Evolutionary conservation across 2,329 filamentous ascomycete species (phyloP).

Genomic region (Apiospora hydei): DNA sequence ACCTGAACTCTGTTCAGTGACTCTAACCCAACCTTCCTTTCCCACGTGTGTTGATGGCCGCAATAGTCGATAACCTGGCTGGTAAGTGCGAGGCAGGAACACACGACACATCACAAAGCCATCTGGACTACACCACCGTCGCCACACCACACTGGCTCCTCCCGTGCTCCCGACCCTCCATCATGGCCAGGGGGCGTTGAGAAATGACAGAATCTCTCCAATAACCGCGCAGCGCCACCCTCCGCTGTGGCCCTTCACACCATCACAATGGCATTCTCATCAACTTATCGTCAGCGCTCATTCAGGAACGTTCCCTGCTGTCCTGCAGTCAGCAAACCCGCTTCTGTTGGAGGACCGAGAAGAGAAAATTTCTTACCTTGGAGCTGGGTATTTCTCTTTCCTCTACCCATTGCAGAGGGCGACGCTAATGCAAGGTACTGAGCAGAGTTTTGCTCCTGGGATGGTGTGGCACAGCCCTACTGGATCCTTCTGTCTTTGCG

Average conservation of each 20-base stretch:
- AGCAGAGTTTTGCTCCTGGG: slow-evolving; percentile 18
- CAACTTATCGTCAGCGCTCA: slow-evolving; percentile 7
- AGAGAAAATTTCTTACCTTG: not conserved
- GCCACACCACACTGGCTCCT: slow-evolving; percentile 4
- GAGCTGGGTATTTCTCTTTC: not conserved
- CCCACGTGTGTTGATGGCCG: slow-evolving; percentile 1
- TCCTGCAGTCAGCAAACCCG: slow-evolving; percentile 14
- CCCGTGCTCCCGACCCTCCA: slow-evolving; percentile 16
- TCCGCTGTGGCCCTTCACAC: slow-evolving; percentile 10
- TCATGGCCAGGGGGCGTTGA: not conserved
- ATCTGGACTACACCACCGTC: not conserved
- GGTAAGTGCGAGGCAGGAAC: not conserved
- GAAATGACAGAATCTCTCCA: not conserved
- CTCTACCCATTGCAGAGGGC: not conserved
- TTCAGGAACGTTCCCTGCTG: not conserved
- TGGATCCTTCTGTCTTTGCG: slow-evolving; percentile 16
- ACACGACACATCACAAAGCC: slow-evolving; percentile 8
- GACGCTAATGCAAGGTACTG: slow-evolving; percentile 22
- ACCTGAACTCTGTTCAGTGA: slow-evolving; percentile 11
- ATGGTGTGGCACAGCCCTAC: slow-evolving; percentile 21
- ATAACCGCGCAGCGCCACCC: not conserved
- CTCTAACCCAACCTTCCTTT: slow-evolving; percentile 7
- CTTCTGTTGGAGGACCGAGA: not conserved
- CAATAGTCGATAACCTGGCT: not conserved
- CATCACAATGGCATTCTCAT: not conserved